Conservation (phyloP, 1,139 yeast species). For the Geotrichum macrosporum region DNA sequence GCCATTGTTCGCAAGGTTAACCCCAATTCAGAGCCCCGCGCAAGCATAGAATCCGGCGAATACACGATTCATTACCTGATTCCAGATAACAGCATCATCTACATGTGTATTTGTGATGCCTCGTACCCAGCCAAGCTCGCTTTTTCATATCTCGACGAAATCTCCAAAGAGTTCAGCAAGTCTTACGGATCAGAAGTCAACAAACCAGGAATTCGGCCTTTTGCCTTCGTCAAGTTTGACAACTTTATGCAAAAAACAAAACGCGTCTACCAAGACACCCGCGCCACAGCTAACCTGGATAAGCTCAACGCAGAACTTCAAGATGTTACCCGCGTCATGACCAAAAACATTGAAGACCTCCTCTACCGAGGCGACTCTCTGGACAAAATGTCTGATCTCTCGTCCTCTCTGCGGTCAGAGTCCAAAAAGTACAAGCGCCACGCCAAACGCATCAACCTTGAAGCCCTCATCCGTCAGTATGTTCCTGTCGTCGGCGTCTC, state of each 20-base stretch:
- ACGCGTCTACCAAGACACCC: slow-evolving; percentile 81
- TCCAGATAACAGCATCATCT: slow-evolving; percentile 51
- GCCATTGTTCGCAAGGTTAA: slow-evolving; percentile 70
- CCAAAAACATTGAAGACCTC: slow-evolving; percentile 90
- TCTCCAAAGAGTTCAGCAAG: slow-evolving; percentile 74
- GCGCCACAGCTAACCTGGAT: slow-evolving; percentile 86
- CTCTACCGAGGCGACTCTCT: slow-evolving; percentile 91
- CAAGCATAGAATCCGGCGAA: slow-evolving; percentile 74
- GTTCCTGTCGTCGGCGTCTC: slow-evolving; percentile 77
- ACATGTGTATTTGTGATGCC: slow-evolving; percentile 69
- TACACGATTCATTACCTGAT: slow-evolving; percentile 75
- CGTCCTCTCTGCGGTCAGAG: slow-evolving; percentile 73
- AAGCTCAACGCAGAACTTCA: slow-evolving; percentile 79
- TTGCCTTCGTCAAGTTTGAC: slow-evolving; percentile 84
- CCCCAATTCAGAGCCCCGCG: slow-evolving; percentile 77
- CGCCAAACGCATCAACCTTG: slow-evolving; percentile 87
- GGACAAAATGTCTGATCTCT: slow-evolving; percentile 85
- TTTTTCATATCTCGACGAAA: slow-evolving; percentile 77
- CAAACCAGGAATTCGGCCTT: slow-evolving; percentile 67
- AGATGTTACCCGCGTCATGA: slow-evolving; percentile 93
- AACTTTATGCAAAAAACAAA: slow-evolving; percentile 80
- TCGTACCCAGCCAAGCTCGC: slow-evolving; percentile 86
- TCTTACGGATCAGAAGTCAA: slow-evolving; percentile 62
- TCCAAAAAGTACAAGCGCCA: slow-evolving; percentile 83
- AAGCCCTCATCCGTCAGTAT: slow-evolving; percentile 82